Conservation (phyloP, 768 basidiomycete species). For the Artomyces pyxidatus region DNA sequence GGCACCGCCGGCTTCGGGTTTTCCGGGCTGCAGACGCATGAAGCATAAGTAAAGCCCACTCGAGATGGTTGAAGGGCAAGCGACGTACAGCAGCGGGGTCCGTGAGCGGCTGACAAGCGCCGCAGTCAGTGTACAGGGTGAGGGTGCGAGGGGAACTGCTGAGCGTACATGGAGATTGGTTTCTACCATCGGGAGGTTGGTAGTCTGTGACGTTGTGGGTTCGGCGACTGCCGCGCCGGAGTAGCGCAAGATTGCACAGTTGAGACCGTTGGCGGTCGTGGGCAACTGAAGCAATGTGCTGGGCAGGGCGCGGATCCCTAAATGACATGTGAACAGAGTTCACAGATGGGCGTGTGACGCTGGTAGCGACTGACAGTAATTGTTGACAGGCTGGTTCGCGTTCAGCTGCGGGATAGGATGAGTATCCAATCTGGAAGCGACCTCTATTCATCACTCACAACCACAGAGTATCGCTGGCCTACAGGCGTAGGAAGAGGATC, state of each 20-base stretch:
- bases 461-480: neutral
- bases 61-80: neutral
- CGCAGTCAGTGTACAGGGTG: too few species aligned
- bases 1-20: slow-evolving; percentile 9
- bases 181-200: slow-evolving; percentile 29
- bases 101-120: neutral
- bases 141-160: neutral
- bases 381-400: neutral
- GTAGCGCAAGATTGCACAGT: slow-evolving; percentile 49
- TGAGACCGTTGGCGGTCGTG: slow-evolving; percentile 30
- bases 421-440: too few species aligned
- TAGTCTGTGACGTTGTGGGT: slow-evolving; percentile 29
- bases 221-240: slow-evolving; percentile 33
- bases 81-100: neutral
- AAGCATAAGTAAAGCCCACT: neutral
- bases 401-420: slow-evolving; percentile 7
- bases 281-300: slow-evolving; percentile 12
- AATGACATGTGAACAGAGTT: neutral
- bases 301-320: slow-evolving; percentile 19
- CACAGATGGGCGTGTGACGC: neutral
- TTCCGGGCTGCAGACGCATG: slow-evolving; percentile 15
- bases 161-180: slow-evolving; percentile 23
- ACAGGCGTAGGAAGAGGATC: too few species aligned
- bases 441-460: too few species aligned
- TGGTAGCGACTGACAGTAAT: neutral